A percentile compares a stretch with the other conserved stretches of the same genome.
Conservation (phyloP, 345 rosid species). For the Angophora floribunda region DNA sequence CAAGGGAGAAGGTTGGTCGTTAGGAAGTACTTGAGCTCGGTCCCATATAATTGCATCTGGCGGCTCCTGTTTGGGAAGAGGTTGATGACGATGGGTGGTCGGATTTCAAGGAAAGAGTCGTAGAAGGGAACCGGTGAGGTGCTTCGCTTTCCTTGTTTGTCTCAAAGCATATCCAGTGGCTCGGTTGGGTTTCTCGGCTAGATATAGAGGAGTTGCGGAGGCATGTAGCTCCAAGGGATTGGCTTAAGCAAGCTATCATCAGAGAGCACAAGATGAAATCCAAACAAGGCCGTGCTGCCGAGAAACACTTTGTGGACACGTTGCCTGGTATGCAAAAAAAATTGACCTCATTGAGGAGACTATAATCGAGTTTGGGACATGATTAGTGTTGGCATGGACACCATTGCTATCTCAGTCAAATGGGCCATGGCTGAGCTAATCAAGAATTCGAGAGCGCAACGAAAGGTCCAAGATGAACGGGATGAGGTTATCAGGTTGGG, state of each 20-base stretch:
- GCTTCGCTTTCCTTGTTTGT: constrained; percentile 45
- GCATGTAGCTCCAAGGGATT: constrained; percentile 67
- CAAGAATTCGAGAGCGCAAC: constrained; percentile 62
- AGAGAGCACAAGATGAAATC: constrained; percentile 61
- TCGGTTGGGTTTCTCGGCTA: constrained; percentile 73
- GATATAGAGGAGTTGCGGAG: constrained; percentile 64
- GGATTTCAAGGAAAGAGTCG: constrained; percentile 71
- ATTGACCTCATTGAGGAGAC: constrained; percentile 90
- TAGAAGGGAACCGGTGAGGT: constrained; percentile 62
- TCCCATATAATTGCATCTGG: constrained; percentile 87
- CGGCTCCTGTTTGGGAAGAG: constrained; percentile 81
- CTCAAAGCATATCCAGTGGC: constrained; percentile 90
- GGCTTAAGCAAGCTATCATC: constrained; percentile 67
- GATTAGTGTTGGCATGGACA: constrained; percentile 95
- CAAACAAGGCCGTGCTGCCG: constrained; percentile 17
- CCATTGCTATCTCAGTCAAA: constrained; percentile 61
- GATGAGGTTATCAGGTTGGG: constrained; percentile 54
- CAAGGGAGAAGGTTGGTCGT: constrained; percentile 32
- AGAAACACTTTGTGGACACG: constrained; percentile 64
- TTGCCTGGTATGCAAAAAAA: constrained; percentile 65
- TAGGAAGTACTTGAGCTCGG: constrained; percentile 67
- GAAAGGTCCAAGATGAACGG: constrained; percentile 78
- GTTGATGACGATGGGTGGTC: constrained; percentile 50
- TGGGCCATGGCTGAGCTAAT: constrained; percentile 87
- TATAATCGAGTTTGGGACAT: constrained; percentile 88